Evolutionary conservation across 2,329 filamentous ascomycete genomes (phyloP).

Genomic region (Diaporthe sp.): DNA sequence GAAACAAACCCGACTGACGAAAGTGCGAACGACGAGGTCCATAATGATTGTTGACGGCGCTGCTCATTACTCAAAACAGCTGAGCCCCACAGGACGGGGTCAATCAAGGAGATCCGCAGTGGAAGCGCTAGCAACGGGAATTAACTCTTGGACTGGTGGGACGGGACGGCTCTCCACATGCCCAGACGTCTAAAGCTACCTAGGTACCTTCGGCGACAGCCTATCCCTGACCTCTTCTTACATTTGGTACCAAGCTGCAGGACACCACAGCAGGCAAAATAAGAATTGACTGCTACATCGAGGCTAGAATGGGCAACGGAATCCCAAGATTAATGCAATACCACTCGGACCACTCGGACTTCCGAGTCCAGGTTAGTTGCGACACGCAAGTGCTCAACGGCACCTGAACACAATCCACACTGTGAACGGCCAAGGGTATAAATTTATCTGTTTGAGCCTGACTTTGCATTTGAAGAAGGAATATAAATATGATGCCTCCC

Average conservation of each 20-base stretch:
- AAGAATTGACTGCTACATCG: neutral
- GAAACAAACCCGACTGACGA: neutral
- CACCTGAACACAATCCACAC: neutral
- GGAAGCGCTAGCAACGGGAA: neutral
- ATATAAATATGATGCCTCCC: neutral
- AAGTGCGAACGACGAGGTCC: slow-evolving; percentile 3
- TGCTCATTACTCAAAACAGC: neutral
- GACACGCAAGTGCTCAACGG: neutral
- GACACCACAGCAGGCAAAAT: neutral
- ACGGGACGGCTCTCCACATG: neutral
- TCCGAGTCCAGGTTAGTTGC: neutral
- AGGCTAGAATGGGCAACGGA: neutral
- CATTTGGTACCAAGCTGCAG: neutral
- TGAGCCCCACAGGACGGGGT: neutral
- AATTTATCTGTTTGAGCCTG: neutral
- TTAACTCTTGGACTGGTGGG: neutral
- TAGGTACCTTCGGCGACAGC: neutral
- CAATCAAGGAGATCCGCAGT: neutral
- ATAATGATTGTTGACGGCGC: neutral
- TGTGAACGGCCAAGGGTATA: neutral
- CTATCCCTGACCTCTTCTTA: neutral
- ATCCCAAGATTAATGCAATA: neutral
- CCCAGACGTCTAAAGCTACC: neutral
- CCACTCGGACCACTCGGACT: neutral
- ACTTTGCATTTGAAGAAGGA: neutral